Evolutionary conservation across 768 basidiomycete genomes (phyloP).

Genomic region (Tephrocybe rancida): DNA sequence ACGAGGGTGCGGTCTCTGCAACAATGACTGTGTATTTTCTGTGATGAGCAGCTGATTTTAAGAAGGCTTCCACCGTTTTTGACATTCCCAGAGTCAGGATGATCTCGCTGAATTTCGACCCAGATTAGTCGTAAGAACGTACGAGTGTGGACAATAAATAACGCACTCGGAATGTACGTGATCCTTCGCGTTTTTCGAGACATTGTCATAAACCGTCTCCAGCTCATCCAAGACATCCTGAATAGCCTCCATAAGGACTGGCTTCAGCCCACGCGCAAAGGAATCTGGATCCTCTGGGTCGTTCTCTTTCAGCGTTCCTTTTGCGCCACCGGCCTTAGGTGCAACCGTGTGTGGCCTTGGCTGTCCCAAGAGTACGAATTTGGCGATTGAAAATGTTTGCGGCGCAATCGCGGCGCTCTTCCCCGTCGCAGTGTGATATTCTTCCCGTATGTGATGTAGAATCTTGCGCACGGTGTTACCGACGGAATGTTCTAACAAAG

Average conservation of each 20-base stretch:
- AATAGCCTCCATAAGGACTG: slow-evolving; percentile 95
- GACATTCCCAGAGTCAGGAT: slow-evolving; percentile 95
- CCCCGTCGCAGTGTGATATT: slow-evolving; percentile 82
- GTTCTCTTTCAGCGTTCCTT: slow-evolving; percentile 64
- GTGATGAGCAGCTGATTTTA: slow-evolving; percentile 87
- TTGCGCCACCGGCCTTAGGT: slow-evolving; percentile 50
- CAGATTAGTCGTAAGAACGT: slow-evolving; percentile 2
- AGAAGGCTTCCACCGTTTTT: slow-evolving; percentile 89
- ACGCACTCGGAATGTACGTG: slow-evolving; percentile 98
- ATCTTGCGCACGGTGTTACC: slow-evolving; percentile 95
- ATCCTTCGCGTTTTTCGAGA: slow-evolving; percentile 92
- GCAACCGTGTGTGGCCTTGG: slow-evolving; percentile 52
- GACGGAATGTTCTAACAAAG: slow-evolving; percentile 80
- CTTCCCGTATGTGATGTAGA: slow-evolving; percentile 92
- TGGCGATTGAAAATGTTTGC: slow-evolving; percentile 70
- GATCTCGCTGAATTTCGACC: slow-evolving; percentile 70
- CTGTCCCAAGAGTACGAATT: slow-evolving; percentile 82
- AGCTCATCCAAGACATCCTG: slow-evolving; percentile 96
- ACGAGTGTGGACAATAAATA: not conserved
- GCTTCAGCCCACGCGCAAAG: slow-evolving; percentile 80
- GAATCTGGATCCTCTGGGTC: slow-evolving; percentile 79
- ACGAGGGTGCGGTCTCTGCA: slow-evolving; percentile 95
- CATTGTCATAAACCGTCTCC: slow-evolving; percentile 93
- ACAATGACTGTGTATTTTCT: slow-evolving; percentile 96
- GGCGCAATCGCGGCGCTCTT: slow-evolving; percentile 35